phyloP scores from a whole-genome alignment of 1,284 basidiomycete species.

The Papiliotrema laurentii region DNA sequence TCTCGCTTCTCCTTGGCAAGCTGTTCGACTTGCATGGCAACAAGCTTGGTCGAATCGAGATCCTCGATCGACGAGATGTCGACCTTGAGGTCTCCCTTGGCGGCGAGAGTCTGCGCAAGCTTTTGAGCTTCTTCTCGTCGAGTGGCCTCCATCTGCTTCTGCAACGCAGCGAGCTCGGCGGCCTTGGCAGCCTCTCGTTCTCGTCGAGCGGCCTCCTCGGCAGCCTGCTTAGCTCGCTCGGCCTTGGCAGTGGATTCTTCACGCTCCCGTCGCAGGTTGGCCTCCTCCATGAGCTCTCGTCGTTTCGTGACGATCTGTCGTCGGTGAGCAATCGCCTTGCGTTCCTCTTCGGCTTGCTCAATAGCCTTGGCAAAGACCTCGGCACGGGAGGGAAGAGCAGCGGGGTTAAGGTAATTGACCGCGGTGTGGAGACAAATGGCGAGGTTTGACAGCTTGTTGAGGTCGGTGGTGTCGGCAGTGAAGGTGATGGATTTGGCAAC shows the following conservation, averaged over 20 bases:
- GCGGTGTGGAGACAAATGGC: conserved; percentile 70
- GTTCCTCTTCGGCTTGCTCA: conserved; percentile 57
- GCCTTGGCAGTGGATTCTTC: conserved; percentile 81
- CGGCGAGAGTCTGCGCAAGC: conserved; percentile 79
- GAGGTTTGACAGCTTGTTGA: conserved; percentile 63
- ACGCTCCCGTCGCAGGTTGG: conserved; percentile 80
- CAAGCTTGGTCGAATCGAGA: conserved; percentile 81
- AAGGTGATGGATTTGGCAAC: conserved; percentile 81
- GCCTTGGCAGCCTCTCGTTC: conserved; percentile 65
- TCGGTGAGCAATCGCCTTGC: conserved; percentile 69
- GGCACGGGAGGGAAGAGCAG: conserved; percentile 38
- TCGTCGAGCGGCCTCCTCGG: conserved; percentile 66
- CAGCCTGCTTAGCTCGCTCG: conserved; percentile 64
- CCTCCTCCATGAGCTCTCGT: conserved; percentile 81
- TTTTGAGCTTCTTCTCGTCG: conserved; percentile 82
- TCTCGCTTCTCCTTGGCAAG: conserved; percentile 96
- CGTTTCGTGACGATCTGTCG: conserved; percentile 80
- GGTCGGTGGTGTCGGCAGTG: conserved; percentile 37
- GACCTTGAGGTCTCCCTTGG: conserved; percentile 79
- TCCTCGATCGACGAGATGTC: conserved; percentile 76
- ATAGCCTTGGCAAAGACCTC: conserved; percentile 48
- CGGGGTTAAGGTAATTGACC: conserved; percentile 53
- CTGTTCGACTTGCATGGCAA: conserved; percentile 88
- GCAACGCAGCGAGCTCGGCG: conserved; percentile 72
- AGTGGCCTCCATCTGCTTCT: conserved; percentile 77